phyloP scores from a whole-genome alignment of 148 eudicot genomes.

The Bassia scoparia region DNA sequence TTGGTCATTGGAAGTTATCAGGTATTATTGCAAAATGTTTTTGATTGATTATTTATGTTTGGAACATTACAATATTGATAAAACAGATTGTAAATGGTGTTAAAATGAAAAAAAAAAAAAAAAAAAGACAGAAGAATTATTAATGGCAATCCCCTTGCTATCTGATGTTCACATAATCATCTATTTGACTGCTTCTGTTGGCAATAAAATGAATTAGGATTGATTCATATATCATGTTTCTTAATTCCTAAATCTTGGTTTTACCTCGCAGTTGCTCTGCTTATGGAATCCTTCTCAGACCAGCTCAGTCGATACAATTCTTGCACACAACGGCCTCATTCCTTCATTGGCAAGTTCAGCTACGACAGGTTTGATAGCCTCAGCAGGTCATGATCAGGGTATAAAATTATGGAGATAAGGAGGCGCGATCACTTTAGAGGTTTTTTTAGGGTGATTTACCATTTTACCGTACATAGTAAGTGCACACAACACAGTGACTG shows the following conservation, averaged over 20 bases:
- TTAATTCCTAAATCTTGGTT: background rate
- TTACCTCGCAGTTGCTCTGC: constrained; percentile 34
- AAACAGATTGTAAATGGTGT: no score
- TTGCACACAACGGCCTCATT: constrained; percentile 34
- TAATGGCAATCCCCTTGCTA: no score
- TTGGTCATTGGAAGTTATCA: constrained; percentile 43
- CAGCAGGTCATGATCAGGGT: constrained; percentile 43
- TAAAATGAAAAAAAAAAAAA: no score
- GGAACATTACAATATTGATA: no score
- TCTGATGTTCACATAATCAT: no score
- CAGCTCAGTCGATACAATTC: constrained; percentile 19
- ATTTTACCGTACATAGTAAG: constrained; percentile 10
- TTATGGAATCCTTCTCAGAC: constrained; percentile 44
- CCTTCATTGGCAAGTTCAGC: constrained; percentile 39
- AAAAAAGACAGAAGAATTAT: no score
- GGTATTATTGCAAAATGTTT: constrained; percentile 30
- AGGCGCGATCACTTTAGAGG: background rate
- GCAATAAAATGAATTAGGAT: no score
- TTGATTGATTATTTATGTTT: no score
- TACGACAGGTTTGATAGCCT: constrained; percentile 38
- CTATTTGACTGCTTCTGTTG: no score
- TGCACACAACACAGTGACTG: background rate
- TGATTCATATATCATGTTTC: no score
- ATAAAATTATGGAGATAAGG: constrained; percentile 40
- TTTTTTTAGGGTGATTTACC: constrained; percentile 8